Percentiles rank a stretch among this genome's conserved stretches.
Evolutionary conservation across 164 flowering plant species (phyloP).

Genomic region (Chimonanthus praecox): DNA sequence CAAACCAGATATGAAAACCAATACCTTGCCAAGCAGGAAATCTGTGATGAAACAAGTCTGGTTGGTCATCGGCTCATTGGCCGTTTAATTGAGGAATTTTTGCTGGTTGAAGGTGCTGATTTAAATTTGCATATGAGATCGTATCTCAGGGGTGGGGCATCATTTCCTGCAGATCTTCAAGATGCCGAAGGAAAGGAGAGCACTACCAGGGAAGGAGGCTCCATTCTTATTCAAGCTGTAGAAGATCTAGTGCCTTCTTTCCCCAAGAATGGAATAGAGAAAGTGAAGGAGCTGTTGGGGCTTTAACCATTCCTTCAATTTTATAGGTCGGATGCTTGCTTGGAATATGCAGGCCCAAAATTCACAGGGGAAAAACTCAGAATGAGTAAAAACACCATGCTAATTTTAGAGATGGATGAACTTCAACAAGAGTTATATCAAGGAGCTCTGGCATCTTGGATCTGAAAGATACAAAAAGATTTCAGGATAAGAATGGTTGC

Average conservation of each 20-base stretch:
- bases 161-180: conserved; percentile 18
- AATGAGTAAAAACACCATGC: too few relatives aligned
- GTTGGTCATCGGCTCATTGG: conserved; percentile 60
- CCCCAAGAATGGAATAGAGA: conserved; percentile 15
- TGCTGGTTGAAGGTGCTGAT: conserved; percentile 26
- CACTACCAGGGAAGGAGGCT: conserved; percentile 9
- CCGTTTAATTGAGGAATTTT: conserved; percentile 37
- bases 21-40: conserved; percentile 59
- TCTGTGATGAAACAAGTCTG: conserved; percentile 63
- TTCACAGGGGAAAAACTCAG: too few relatives aligned
- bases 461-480: too few relatives aligned
- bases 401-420: too few relatives aligned
- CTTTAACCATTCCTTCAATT: neutral
- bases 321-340: neutral
- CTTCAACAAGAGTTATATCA: too few relatives aligned
- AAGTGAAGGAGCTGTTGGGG: conserved; percentile 14
- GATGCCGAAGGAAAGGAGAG: conserved; percentile 10
- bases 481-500: too few relatives aligned
- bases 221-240: conserved; percentile 11
- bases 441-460: too few relatives aligned
- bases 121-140: conserved; percentile 27
- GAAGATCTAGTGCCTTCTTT: conserved; percentile 18
- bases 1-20: conserved; percentile 23
- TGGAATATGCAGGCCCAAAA: neutral
- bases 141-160: conserved; percentile 38